Evolutionary conservation across 495 filamentous ascomycete genomes (phyloP).

Genomic region (Geopyxis carbonaria): DNA sequence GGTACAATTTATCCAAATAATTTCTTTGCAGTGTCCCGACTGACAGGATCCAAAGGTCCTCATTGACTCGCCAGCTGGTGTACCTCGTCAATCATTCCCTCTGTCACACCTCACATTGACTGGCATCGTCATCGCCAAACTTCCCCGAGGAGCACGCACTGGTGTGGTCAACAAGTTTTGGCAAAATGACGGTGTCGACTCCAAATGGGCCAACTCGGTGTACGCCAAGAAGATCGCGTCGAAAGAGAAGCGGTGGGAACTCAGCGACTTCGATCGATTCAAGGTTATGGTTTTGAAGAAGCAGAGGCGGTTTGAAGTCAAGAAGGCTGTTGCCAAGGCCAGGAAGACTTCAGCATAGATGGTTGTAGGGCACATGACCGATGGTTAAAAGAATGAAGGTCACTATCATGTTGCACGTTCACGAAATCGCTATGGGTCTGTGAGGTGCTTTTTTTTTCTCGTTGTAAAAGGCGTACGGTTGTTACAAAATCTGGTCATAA

Average conservation of each 20-base stretch:
- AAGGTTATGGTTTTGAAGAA: constrained; percentile 96
- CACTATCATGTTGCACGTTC: too few relatives aligned
- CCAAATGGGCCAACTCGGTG: constrained; percentile 71
- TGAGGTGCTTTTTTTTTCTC: too few relatives aligned
- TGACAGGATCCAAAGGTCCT: constrained; percentile 48
- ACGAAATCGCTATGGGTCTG: too few relatives aligned
- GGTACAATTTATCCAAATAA: constrained; percentile 47
- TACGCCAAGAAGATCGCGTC: constrained; percentile 80
- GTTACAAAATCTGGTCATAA: too few relatives aligned
- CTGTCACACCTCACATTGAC: constrained; percentile 76
- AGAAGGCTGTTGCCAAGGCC: constrained; percentile 76
- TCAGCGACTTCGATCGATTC: constrained; percentile 99
- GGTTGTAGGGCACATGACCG: neutral
- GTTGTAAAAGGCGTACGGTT: too few relatives aligned
- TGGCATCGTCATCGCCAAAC: constrained; percentile 68
- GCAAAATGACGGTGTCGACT: constrained; percentile 72
- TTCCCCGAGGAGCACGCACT: constrained; percentile 72
- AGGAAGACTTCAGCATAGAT: constrained; percentile 22
- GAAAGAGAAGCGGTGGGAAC: constrained; percentile 65
- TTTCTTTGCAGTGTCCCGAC: neutral
- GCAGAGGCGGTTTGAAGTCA: constrained; percentile 92
- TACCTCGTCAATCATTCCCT: constrained; percentile 66
- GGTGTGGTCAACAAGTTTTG: constrained; percentile 67
- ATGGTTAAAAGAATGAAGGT: too few relatives aligned
- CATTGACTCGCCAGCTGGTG: constrained; percentile 75